phyloP scores from a whole-genome alignment of 805 yeast genomes.

The Ogataea polymorpha region DNA sequence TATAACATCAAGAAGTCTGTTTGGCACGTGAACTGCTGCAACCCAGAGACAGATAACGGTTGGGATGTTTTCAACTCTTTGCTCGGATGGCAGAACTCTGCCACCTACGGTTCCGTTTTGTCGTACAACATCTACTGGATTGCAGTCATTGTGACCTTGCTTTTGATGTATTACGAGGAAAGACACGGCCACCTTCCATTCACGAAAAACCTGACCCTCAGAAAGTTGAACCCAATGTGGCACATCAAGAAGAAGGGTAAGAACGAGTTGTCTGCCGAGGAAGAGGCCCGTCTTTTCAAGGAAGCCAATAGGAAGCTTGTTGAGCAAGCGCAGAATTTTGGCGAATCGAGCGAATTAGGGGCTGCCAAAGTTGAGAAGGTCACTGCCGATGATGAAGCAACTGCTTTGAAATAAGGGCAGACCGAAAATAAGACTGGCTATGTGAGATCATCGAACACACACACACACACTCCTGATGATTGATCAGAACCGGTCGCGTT shows the following conservation, averaged over 20 bases:
- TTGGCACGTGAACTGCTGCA: constrained; percentile 98
- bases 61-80: constrained; percentile 97
- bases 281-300: constrained; percentile 50
- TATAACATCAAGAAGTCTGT: constrained; percentile 76
- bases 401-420: background rate
- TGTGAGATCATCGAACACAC: constrained; percentile 8
- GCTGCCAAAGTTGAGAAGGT: constrained; percentile 6
- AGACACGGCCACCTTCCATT: constrained; percentile 78
- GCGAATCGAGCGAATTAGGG: background rate
- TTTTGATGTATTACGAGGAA: constrained; percentile 78
- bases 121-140: constrained; percentile 91
- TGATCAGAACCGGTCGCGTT: background rate
- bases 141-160: constrained; percentile 49
- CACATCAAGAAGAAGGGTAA: constrained; percentile 67
- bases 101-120: constrained; percentile 87
- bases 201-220: constrained; percentile 44
- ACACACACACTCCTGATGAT: constrained; percentile 11
- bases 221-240: constrained; percentile 68
- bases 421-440: background rate
- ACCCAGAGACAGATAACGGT: constrained; percentile 87
- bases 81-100: constrained; percentile 97
- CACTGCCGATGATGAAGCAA: background rate
- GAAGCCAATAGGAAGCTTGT: constrained; percentile 34
- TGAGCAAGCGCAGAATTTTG: constrained; percentile 19
- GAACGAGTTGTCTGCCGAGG: constrained; percentile 49